These are phyloP conservation scores for Zoysia pacifica DNA, from an alignment of 176 grass and related monocot genomes.

Conservation along the genomic window DNA sequence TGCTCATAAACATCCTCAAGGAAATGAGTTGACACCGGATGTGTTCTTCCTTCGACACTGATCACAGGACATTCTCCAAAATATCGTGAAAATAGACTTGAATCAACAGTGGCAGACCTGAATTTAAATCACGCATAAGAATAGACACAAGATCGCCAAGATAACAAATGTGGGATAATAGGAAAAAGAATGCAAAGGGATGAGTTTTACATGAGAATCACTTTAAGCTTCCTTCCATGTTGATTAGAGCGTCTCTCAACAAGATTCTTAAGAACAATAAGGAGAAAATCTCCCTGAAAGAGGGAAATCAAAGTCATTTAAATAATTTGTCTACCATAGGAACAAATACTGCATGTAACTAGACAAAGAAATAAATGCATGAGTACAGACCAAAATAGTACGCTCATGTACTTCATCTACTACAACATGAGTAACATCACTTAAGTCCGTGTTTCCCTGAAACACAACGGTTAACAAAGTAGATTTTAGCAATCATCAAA, in stretches of 20 bases:
- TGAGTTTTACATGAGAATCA: constrained; percentile 87
- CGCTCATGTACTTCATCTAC: constrained; percentile 98
- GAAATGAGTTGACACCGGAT: constrained; percentile 85
- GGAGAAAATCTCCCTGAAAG: constrained; percentile 80
- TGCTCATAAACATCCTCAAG: constrained; percentile 96
- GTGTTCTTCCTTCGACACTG: constrained; percentile 94
- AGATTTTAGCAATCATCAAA: no score
- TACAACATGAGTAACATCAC: constrained; percentile 90
- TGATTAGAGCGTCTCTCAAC: constrained; percentile 73
- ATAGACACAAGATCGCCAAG: constrained; percentile 15
- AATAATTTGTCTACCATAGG: constrained; percentile 49
- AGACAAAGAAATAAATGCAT: constrained; percentile 23
- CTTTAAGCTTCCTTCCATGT: constrained; percentile 71
- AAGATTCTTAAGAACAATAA: constrained; percentile 87
- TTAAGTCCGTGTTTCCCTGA: constrained; percentile 85
- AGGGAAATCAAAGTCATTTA: constrained; percentile 31
- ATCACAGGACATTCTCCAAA: constrained; percentile 90
- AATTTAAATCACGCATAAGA: constrained; percentile 37
- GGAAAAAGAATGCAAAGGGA: constrained; percentile 21
- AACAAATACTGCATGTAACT: constrained; percentile 37
- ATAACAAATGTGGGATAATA: constrained; percentile 13
- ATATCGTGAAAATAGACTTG: constrained; percentile 86
- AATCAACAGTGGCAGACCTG: constrained; percentile 96
- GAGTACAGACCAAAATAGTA: constrained; percentile 84
- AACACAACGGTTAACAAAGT: constrained; percentile 12